These are phyloP conservation scores for Sugiyamaella neomexicana DNA, from an alignment of 1,139 yeast species.

Conservation along the genomic window DNA sequence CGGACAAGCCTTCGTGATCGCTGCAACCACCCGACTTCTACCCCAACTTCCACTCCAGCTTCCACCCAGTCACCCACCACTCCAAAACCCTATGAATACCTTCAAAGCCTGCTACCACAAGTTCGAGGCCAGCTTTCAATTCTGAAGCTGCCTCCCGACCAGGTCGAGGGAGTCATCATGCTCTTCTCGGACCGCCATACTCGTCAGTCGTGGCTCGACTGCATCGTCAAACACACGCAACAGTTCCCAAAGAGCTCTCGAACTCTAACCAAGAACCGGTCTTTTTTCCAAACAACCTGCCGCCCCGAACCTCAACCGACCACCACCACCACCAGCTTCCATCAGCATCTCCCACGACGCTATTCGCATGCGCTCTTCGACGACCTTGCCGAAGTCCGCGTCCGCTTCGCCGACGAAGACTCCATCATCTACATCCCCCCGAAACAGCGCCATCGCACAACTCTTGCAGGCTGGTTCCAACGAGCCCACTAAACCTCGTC, in stretches of 20 bases:
- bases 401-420: slow-evolving; percentile 12
- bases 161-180: slow-evolving; percentile 11
- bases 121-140: slow-evolving; percentile 5
- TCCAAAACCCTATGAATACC: slow-evolving; percentile 4
- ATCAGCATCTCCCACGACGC: too few species aligned
- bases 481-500: background rate
- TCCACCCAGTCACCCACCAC: background rate
- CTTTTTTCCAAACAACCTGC: slow-evolving; percentile 4
- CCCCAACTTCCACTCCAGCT: background rate
- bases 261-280: slow-evolving; percentile 6
- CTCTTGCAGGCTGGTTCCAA: slow-evolving; percentile 8
- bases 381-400: slow-evolving; percentile 16
- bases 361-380: slow-evolving; percentile 21
- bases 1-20: background rate
- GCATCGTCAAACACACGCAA: slow-evolving; percentile 12
- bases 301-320: background rate
- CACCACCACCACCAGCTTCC: background rate
- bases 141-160: slow-evolving; percentile 7
- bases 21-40: too few species aligned
- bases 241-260: slow-evolving; percentile 14
- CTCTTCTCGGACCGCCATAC: slow-evolving; percentile 12
- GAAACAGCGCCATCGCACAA: background rate
- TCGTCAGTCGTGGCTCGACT: slow-evolving; percentile 11
- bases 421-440: slow-evolving; percentile 6
- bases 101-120: slow-evolving; percentile 7